Conservation (phyloP, 1,284 basidiomycete species). For the Sporisorium reilianum region DNA sequence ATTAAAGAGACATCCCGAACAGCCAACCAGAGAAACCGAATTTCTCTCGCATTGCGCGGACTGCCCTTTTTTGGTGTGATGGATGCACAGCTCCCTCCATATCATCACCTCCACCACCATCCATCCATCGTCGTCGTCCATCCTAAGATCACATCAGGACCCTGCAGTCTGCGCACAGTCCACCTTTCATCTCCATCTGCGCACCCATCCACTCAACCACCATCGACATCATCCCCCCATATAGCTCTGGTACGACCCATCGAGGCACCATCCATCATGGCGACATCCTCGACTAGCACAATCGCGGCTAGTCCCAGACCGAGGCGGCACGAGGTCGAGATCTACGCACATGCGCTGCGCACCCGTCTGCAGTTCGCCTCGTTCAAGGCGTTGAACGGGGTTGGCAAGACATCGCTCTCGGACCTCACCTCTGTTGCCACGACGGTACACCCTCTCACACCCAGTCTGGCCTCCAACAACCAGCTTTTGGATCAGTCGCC, state of each 20-base stretch:
- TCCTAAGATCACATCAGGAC: background rate
- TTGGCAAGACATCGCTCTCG: conserved; percentile 29
- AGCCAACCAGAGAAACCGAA: no score
- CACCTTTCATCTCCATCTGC: background rate
- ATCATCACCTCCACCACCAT: conserved; percentile 46
- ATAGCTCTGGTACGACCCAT: background rate
- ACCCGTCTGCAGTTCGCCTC: conserved; percentile 46
- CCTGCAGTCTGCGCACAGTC: background rate
- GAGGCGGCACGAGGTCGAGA: conserved; percentile 40
- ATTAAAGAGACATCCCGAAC: background rate
- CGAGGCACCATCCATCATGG: conserved; percentile 6
- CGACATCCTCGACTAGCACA: conserved; percentile 8
- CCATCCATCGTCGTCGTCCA: background rate
- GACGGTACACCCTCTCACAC: conserved; percentile 14
- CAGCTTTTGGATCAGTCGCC: conserved; percentile 3
- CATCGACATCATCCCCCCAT: background rate
- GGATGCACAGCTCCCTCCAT: conserved; percentile 8
- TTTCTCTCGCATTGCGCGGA: conserved; percentile 25
- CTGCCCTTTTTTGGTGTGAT: conserved; percentile 4
- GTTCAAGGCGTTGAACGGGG: conserved; percentile 45
- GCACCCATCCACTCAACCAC: background rate
- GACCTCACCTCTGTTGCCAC: conserved; percentile 20
- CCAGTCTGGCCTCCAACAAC: conserved; percentile 30
- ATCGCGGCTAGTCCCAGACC: conserved; percentile 4
- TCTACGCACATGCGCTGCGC: conserved; percentile 49